Base-by-base conservation (phyloP, 1,139 yeast genomes). In the Sugiyamaella pinicola region DNA sequence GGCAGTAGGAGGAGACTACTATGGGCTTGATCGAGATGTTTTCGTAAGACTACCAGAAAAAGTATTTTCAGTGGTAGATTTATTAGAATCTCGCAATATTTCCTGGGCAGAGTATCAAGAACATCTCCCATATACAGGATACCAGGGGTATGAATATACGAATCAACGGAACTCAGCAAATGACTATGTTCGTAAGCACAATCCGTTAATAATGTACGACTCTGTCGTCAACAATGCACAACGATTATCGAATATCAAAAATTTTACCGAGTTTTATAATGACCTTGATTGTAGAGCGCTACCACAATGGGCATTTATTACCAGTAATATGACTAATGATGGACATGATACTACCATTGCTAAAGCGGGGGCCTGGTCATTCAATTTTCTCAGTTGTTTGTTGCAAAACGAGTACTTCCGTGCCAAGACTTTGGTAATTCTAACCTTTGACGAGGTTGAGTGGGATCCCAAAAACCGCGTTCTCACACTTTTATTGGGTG, bases 61-160 rank as follows among this genome's bases (percentile, higher is more conserved):
- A 60, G 71, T 77, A 34, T 76, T 80, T 47, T 70, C 74, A 31
- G 56, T 77, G 33, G 80, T 70, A n/a, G 81, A 77, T 61, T 67
- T 77, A 53, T 66, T 77, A 51, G 80, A 77, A 60, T 63, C 67
- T 51, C 68, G 67, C 61, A 68, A 68, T 31, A 74, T 77, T 54
- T 70, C 79, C 10, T 77, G 81, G 80, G 79, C 72, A 47, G 79
- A 76, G 65, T 77, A 77, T 68, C 75, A 76, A 63, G 79, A 77
- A 65, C 74, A 75, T 62, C 58, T 68, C 67, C 81, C 81, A 38
- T 76, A 76, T 69, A 63, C 80, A 43, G 81, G 80, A 28, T 77
- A 63, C 70, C 64, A 69, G 54, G 81, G 81, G 52, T 74, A 69
- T 67, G 67, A 74, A 63, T 76, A 65, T 66, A 65, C 70, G 19